phyloP scores from a whole-genome alignment of 2,329 filamentous ascomycete species.

The Phialemonium atrogriseum region DNA sequence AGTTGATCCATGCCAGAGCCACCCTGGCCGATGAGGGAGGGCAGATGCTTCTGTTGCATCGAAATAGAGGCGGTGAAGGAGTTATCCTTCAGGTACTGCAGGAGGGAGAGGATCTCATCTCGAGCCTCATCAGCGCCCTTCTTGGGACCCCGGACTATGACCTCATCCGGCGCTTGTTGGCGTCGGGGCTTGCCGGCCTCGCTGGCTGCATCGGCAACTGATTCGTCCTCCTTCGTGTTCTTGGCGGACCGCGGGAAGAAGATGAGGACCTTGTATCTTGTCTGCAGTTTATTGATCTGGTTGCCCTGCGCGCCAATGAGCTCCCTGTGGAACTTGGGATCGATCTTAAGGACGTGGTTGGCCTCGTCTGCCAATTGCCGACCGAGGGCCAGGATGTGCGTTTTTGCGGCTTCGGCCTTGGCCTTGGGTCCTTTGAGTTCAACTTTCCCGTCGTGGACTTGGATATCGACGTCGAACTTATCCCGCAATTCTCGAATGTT shows the following conservation, averaged over 20 bases:
- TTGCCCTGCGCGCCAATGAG: constrained; percentile 82
- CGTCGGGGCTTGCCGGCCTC: constrained; percentile 58
- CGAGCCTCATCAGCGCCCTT: constrained; percentile 87
- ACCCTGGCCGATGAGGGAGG: constrained; percentile 86
- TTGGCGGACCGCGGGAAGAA: constrained; percentile 76
- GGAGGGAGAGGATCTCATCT: constrained; percentile 80
- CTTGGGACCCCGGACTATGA: constrained; percentile 83
- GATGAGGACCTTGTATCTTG: constrained; percentile 86
- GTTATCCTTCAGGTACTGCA: constrained; percentile 86
- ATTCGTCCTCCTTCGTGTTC: constrained; percentile 59
- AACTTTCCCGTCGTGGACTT: constrained; percentile 88
- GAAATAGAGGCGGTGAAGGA: constrained; percentile 71
- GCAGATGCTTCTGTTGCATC: constrained; percentile 85
- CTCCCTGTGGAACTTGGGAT: constrained; percentile 88
- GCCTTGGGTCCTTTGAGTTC: constrained; percentile 93
- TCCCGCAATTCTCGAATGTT: constrained; percentile 59
- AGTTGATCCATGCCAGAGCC: constrained; percentile 88
- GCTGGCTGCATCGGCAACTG: constrained; percentile 59
- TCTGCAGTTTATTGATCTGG: constrained; percentile 87
- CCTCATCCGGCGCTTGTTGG: constrained; percentile 78
- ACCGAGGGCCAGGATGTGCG: constrained; percentile 69
- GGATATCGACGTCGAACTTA: constrained; percentile 65
- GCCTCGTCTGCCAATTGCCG: constrained; percentile 87
- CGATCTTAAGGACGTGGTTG: constrained; percentile 79
- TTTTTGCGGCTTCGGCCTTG: constrained; percentile 81